Evolutionary conservation across 495 filamentous ascomycete species (phyloP).

Genomic region (Saxispiralis lemnorum): DNA sequence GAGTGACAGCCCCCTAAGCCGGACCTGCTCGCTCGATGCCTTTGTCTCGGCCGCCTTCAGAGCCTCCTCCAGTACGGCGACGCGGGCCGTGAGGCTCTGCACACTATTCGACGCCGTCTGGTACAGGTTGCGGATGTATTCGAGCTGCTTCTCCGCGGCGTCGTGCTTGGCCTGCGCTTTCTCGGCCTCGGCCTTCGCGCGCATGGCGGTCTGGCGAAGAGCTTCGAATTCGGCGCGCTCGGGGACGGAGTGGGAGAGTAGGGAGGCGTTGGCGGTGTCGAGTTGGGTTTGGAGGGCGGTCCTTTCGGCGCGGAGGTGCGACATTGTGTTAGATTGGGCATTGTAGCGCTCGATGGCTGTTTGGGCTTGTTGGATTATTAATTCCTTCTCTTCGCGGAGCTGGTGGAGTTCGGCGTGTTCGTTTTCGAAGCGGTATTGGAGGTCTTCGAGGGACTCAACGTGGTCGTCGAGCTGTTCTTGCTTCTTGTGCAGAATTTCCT

Average conservation of each 20-base stretch:
- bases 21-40: slow-evolving; percentile 6
- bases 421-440: slow-evolving; percentile 14
- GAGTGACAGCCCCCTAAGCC: slow-evolving; percentile 9
- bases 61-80: slow-evolving; percentile 1
- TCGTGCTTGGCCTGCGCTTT: slow-evolving; percentile 4
- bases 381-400: slow-evolving; percentile 3
- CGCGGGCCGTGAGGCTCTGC: slow-evolving; percentile 2
- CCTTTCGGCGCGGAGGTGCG: slow-evolving; percentile 4
- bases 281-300: slow-evolving; percentile 9
- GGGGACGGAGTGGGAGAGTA: slow-evolving; percentile 9
- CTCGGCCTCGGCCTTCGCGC: slow-evolving; percentile 1
- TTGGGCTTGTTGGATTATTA: slow-evolving; percentile 1
- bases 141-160: slow-evolving; percentile 1
- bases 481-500: slow-evolving; percentile 1
- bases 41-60: slow-evolving; percentile 2
- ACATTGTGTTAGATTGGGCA: background rate
- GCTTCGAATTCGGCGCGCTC: slow-evolving; percentile 13
- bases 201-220: background rate
- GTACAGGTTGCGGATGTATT: slow-evolving; percentile 13
- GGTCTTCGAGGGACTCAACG: slow-evolving; percentile 8
- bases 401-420: slow-evolving; percentile 8
- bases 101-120: slow-evolving; percentile 11
- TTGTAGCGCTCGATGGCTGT: slow-evolving; percentile 3
- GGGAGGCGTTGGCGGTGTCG: slow-evolving; percentile 5
- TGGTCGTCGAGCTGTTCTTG: slow-evolving; percentile 7